Percentiles rank a stretch among this genome's conserved stretches.
These are phyloP conservation scores for Oenanthe sinensis DNA, from an alignment of 129 eudicot species.

Conservation along the genomic window DNA sequence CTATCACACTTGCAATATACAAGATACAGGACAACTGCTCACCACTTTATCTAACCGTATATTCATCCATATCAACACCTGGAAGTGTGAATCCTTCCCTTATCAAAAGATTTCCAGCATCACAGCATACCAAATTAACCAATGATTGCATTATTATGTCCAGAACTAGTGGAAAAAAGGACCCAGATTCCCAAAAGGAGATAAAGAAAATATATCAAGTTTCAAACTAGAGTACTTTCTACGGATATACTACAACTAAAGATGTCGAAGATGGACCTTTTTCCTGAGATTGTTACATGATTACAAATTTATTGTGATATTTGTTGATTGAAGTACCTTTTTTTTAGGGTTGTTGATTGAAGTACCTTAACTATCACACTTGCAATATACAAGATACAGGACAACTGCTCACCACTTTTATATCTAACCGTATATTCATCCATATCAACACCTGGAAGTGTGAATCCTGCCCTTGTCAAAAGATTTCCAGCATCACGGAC, in stretches of 20 bases:
- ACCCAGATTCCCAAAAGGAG: not conserved
- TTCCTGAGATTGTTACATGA: not conserved
- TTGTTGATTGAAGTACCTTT: no score
- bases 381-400: not conserved
- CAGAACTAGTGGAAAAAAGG: not conserved
- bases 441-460: conserved; percentile 95
- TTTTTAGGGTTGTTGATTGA: no score
- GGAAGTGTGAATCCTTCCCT: conserved; percentile 98
- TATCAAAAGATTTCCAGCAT: conserved; percentile 95
- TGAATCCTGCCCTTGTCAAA: conserved; percentile 94
- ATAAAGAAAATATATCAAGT: not conserved
- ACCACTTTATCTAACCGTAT: conserved; percentile 91
- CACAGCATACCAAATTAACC: conserved; percentile 23
- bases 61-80: conserved; percentile 93
- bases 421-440: conserved; percentile 93
- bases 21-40: conserved; percentile 22
- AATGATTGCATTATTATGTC: not conserved
- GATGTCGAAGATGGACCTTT: not conserved
- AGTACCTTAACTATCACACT: conserved; percentile 2
- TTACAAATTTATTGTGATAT: not conserved
- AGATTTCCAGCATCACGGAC: conserved; percentile 99
- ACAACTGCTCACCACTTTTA: conserved; percentile 59
- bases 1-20: conserved; percentile 1
- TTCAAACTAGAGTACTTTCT: not conserved
- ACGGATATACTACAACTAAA: not conserved